These are phyloP conservation scores for Coix lacrymajobi DNA, from an alignment of 176 grass and related monocot genomes.

Conservation along the genomic window DNA sequence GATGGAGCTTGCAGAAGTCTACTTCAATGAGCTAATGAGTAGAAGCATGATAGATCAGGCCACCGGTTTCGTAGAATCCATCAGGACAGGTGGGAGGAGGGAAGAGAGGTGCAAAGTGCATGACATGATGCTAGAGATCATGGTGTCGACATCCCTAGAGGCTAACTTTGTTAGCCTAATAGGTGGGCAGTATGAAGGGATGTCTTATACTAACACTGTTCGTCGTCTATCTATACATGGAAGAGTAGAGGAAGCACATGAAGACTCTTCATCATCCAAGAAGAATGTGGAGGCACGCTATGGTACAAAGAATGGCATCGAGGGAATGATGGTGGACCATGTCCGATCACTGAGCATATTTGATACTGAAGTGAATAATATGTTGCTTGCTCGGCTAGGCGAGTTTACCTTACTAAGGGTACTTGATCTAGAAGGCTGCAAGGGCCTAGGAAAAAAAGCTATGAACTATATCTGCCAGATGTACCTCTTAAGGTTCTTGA, in stretches of 20 bases:
- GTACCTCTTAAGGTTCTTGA: not conserved
- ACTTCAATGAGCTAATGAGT: not conserved
- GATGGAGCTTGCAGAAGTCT: not conserved
- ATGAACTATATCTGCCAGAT: not conserved
- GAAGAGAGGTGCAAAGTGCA: not conserved
- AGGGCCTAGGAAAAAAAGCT: not conserved
- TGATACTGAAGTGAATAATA: not conserved
- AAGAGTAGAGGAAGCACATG: not conserved
- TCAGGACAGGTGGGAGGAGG: too few relatives aligned
- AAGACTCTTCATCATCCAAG: not conserved
- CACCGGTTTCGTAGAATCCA: too few relatives aligned
- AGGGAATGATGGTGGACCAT: not conserved
- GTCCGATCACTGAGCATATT: not conserved
- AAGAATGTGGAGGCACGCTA: too few relatives aligned
- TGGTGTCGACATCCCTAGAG: not conserved
- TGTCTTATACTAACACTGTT: not conserved
- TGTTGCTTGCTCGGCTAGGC: not conserved
- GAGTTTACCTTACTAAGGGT: not conserved
- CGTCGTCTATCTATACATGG: constrained; percentile 1
- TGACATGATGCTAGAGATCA: not conserved
- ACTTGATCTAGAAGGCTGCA: not conserved
- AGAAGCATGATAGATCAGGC: not conserved
- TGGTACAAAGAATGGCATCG: too few relatives aligned
- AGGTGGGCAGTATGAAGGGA: not conserved
- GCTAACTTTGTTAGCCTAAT: not conserved